A percentile compares a stretch with the other conserved stretches of the same genome.
These are phyloP conservation scores for Fusarium odoratissimum DNA, from an alignment of 2,329 filamentous ascomycete species.

Conservation along the genomic window DNA sequence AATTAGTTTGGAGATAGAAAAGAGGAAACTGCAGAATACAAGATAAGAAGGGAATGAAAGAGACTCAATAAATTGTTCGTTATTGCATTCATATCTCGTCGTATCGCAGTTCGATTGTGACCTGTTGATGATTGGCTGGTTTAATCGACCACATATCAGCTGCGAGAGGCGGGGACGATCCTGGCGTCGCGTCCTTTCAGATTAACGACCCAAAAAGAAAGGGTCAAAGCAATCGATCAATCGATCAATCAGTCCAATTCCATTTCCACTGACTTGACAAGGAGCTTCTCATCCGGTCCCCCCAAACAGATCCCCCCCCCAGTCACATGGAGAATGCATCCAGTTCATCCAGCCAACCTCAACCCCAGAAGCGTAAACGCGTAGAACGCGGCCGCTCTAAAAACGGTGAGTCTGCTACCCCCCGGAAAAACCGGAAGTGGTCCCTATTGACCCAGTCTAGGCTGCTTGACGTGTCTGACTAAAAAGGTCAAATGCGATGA, in stretches of 20 bases:
- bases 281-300: not conserved
- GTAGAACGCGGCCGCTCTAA: conserved; percentile 21
- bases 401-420: conserved; percentile 1
- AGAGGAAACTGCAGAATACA: accelerated
- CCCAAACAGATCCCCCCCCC: not conserved
- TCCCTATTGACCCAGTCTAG: not conserved
- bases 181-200: not conserved
- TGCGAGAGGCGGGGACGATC: not conserved
- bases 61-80: not conserved
- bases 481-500: conserved; percentile 24
- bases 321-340: not conserved
- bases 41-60: not conserved
- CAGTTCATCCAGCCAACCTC: not conserved
- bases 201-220: not conserved
- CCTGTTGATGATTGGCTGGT: not conserved
- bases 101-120: not conserved
- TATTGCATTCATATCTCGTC: not conserved
- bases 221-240: not conserved
- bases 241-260: not conserved
- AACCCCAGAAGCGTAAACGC: conserved; percentile 2
- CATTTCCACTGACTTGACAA: not conserved
- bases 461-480: conserved; percentile 3
- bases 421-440: not conserved
- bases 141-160: conserved; percentile 13
- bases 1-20: not conserved